Conservation (phyloP, 2,329 filamentous ascomycete genomes). For the Microcera coccophila region DNA sequence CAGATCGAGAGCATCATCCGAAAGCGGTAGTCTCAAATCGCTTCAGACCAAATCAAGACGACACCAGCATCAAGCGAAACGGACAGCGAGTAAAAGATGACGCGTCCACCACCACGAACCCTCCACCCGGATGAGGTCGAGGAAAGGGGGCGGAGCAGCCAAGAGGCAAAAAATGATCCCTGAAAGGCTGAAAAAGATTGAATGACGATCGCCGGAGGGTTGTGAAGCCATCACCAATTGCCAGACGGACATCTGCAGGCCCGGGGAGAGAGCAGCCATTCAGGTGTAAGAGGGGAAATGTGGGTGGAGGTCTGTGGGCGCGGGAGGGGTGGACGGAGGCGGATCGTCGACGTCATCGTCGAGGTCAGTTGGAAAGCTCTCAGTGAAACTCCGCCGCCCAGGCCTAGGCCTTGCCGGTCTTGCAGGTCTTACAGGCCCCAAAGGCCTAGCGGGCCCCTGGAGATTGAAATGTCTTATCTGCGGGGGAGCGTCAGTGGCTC, state of each 20-base stretch:
- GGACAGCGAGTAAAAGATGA: too few species aligned
- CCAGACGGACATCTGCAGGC: background rate
- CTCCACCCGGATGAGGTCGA: background rate
- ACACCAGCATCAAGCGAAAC: too few species aligned
- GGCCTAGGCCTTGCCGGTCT: background rate
- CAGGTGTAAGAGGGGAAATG: constrained; percentile 11
- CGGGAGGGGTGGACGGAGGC: constrained; percentile 13
- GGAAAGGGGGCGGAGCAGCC: background rate
- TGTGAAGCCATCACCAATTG: constrained; percentile 12
- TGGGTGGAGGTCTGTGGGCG: constrained; percentile 15
- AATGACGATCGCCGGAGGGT: constrained; percentile 6
- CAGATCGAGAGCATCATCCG: too few species aligned
- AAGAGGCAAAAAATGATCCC: background rate
- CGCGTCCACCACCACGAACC: too few species aligned
- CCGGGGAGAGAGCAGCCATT: background rate
- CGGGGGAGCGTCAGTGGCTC: too few species aligned
- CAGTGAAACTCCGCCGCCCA: too few species aligned
- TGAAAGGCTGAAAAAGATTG: background rate
- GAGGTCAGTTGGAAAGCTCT: too few species aligned
- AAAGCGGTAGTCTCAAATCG: too few species aligned
- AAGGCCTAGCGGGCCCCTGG: too few species aligned
- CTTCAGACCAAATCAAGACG: too few species aligned
- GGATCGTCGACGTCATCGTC: constrained; percentile 18
- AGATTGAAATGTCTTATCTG: too few species aligned
- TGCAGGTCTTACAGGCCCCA: background rate